phyloP scores from a whole-genome alignment of 2,329 filamentous ascomycete genomes.

The Calonectria pauciramosa region DNA sequence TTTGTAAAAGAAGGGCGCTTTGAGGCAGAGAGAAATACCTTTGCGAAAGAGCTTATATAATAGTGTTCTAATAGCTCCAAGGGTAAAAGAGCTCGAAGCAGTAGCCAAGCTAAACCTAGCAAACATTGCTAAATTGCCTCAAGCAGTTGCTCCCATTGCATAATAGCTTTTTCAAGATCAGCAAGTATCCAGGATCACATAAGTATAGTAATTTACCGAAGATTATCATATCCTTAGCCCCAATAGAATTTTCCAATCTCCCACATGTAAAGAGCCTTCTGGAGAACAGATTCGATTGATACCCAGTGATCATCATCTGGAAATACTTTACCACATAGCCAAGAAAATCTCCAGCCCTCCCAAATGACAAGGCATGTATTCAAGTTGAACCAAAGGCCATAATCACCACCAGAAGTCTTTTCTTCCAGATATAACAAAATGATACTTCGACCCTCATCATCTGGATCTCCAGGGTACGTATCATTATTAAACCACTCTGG shows the following conservation, averaged over 20 bases:
- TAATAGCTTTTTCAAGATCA: neutral
- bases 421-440: neutral
- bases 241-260: neutral
- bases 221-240: neutral
- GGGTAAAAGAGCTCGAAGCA: neutral
- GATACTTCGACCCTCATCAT: neutral
- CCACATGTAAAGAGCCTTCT: neutral
- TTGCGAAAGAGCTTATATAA: neutral
- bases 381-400: neutral
- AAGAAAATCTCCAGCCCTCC: neutral
- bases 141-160: neutral
- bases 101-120: neutral
- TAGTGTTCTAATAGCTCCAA: neutral
- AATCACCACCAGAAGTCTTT: neutral
- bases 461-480: neutral
- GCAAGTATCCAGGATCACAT: neutral
- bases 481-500: neutral
- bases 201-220: neutral
- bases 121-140: neutral
- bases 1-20: neutral
- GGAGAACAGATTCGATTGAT: neutral
- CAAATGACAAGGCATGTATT: neutral
- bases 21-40: neutral
- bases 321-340: neutral
- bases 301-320: neutral